phyloP scores from a whole-genome alignment of 2,329 filamentous ascomycete genomes.

The Triangularia setosa region DNA sequence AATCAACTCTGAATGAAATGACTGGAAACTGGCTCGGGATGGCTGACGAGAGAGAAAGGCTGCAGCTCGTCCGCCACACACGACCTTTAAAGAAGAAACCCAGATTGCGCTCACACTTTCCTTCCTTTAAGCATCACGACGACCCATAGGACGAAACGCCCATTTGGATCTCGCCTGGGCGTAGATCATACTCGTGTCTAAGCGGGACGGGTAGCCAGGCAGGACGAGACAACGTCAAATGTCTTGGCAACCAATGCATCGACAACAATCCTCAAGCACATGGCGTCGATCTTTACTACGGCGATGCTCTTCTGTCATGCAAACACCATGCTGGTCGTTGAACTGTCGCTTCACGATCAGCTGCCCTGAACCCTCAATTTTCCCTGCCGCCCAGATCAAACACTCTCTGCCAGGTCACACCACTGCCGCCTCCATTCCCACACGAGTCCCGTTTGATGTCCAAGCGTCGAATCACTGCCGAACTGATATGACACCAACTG shows the following conservation, averaged over 20 bases:
- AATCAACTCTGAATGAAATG: conserved; percentile 25
- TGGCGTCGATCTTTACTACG: conserved; percentile 9
- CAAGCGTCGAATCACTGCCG: conserved; percentile 1
- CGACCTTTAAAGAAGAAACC: not conserved
- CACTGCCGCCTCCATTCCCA: not conserved
- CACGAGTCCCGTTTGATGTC: not conserved
- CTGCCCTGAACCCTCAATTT: not conserved
- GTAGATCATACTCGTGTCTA: conserved; percentile 22
- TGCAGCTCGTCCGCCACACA: not conserved
- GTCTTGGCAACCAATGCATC: conserved; percentile 6
- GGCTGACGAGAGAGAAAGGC: not conserved
- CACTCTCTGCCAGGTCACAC: not conserved
- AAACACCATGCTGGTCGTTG: not conserved
- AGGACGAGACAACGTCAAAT: conserved; percentile 16
- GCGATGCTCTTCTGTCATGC: not conserved
- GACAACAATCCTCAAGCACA: not conserved
- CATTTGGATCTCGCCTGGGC: conserved; percentile 20
- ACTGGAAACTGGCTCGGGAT: conserved; percentile 10
- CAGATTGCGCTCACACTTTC: not conserved
- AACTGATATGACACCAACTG: too few species aligned
- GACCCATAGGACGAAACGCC: too few species aligned
- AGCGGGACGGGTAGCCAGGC: conserved; percentile 9
- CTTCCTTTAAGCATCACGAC: too few species aligned
- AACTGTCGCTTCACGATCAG: not conserved
- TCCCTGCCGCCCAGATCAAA: conserved; percentile 3